phyloP scores from a whole-genome alignment of 2,329 filamentous ascomycete genomes.

The Colletotrichum horii region DNA sequence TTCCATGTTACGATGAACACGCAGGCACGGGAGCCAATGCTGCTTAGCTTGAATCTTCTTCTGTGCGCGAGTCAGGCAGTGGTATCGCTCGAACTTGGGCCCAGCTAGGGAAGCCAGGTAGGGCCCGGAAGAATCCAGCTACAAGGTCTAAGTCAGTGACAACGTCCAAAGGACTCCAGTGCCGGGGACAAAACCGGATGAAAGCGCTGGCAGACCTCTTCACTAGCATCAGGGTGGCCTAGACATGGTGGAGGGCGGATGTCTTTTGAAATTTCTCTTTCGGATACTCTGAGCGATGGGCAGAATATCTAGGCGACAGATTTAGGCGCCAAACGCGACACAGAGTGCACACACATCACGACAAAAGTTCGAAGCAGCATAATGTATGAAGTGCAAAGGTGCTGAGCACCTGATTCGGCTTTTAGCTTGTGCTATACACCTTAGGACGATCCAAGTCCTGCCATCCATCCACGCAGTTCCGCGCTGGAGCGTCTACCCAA shows the following conservation, averaged over 20 bases:
- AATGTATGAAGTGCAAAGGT: not conserved
- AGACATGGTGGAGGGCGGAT: not conserved
- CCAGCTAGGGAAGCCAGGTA: not conserved
- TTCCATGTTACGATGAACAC: not conserved
- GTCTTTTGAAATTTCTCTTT: not conserved
- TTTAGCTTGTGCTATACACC: not conserved
- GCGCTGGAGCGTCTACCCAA: not conserved
- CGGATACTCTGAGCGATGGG: not conserved
- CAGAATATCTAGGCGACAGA: not conserved
- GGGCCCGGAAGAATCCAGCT: not conserved
- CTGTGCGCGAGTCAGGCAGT: not conserved
- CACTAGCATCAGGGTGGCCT: rapidly evolving
- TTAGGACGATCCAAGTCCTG: not conserved
- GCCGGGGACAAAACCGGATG: not conserved
- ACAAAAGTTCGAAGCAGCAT: not conserved
- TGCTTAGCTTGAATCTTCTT: not conserved
- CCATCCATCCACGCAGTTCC: not conserved
- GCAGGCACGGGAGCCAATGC: not conserved
- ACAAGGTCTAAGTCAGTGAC: not conserved
- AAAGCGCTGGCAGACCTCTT: not conserved
- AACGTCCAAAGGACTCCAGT: not conserved
- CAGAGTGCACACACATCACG: not conserved
- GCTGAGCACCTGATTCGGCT: not conserved
- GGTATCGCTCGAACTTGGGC: not conserved
- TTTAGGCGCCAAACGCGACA: not conserved